These are phyloP conservation scores for Dioscorea dumetorum DNA, from an alignment of 106 monocot species.

Conservation along the genomic window DNA sequence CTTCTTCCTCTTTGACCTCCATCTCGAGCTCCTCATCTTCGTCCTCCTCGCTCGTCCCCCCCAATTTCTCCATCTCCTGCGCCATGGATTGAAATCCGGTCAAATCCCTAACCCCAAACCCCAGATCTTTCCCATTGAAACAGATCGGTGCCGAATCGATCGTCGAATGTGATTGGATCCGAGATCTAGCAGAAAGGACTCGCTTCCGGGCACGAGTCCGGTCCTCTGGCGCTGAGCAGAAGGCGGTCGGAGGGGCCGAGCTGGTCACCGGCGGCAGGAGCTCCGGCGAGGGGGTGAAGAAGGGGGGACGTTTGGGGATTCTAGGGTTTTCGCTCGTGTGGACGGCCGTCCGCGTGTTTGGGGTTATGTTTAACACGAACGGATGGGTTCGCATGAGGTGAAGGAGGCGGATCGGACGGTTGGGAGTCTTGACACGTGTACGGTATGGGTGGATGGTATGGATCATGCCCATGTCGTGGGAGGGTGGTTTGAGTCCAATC, in stretches of 20 bases:
- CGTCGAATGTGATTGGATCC: not conserved
- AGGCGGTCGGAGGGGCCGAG: conserved; percentile 3
- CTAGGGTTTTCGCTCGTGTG: conserved; percentile 81
- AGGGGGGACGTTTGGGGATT: conserved; percentile 10
- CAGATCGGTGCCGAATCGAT: not conserved
- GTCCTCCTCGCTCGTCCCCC: conserved; percentile 34
- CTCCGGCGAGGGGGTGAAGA: conserved; percentile 5
- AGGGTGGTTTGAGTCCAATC: not conserved
- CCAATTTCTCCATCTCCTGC: conserved; percentile 40
- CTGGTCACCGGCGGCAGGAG: not conserved
- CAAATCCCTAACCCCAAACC: not conserved
- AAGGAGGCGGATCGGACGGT: conserved; percentile 13
- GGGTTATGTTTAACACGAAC: conserved; percentile 40
- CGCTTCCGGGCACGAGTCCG: not conserved
- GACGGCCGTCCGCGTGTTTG: conserved; percentile 14
- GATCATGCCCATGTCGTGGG: not conserved
- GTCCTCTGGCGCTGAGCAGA: not conserved
- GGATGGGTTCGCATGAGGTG: conserved; percentile 12
- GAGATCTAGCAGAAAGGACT: not conserved
- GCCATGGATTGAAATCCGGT: conserved; percentile 4
- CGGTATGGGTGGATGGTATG: conserved; percentile 2
- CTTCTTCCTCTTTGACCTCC: conserved; percentile 26
- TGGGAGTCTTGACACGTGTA: conserved; percentile 7
- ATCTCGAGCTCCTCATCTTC: conserved; percentile 27
- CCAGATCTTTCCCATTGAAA: not conserved